A percentile compares a stretch with the other conserved stretches of the same genome.
phyloP scores from a whole-genome alignment of 2,329 filamentous ascomycete species.

The Lachnellula willkommii region DNA sequence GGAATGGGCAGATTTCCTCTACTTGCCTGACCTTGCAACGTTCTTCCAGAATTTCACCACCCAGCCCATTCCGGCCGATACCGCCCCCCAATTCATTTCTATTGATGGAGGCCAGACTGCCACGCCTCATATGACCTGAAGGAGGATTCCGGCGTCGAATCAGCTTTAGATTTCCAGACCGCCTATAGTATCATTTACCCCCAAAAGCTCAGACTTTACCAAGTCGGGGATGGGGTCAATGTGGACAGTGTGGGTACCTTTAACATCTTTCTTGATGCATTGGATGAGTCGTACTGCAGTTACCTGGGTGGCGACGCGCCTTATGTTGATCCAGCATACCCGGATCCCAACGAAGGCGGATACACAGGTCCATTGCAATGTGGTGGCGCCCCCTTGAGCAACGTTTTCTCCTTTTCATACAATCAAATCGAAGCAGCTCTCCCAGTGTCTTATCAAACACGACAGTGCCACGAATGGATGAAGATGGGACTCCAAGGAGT shows the following conservation, averaged over 20 bases:
- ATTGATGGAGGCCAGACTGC: constrained; percentile 31
- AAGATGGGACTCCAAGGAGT: constrained; percentile 59
- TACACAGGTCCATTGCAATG: constrained; percentile 28
- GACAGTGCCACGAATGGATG: constrained; percentile 56
- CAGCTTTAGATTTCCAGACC: constrained; percentile 30
- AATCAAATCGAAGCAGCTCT: constrained; percentile 40
- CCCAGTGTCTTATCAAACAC: constrained; percentile 51
- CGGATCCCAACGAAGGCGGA: constrained; percentile 33
- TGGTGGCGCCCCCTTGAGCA: constrained; percentile 41
- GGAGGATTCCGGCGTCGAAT: constrained; percentile 35
- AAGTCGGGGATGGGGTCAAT: constrained; percentile 33
- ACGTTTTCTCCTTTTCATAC: constrained; percentile 28
- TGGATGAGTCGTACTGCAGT: constrained; percentile 40
- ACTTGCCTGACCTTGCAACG: constrained; percentile 42
- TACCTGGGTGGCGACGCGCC: constrained; percentile 38
- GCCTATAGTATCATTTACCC: constrained; percentile 44
- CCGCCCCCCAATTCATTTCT: constrained; percentile 30
- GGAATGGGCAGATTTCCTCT: constrained; percentile 49
- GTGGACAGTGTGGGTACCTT: constrained; percentile 11
- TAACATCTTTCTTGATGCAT: constrained; percentile 29
- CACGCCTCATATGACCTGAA: constrained; percentile 24
- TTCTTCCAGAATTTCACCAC: constrained; percentile 42
- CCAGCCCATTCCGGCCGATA: constrained; percentile 37
- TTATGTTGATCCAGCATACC: constrained; percentile 39
- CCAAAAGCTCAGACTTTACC: constrained; percentile 43